These are phyloP conservation scores for Ustilago loliicola DNA, from an alignment of 1,284 basidiomycete species.

Conservation along the genomic window DNA sequence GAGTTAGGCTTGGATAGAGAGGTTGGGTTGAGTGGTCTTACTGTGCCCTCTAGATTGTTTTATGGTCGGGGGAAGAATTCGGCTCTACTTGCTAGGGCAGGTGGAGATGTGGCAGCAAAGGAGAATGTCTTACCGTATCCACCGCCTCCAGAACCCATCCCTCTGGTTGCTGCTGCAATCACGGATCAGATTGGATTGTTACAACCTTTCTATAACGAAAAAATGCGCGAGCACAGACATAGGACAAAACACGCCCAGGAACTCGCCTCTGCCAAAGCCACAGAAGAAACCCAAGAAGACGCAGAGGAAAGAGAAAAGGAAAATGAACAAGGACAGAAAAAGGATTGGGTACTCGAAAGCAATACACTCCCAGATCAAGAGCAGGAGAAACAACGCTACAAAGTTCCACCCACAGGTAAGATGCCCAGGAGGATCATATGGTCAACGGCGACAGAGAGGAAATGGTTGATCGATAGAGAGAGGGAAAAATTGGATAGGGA, in stretches of 20 bases:
- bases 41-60: slow-evolving; percentile 83
- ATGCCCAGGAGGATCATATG: slow-evolving; percentile 59
- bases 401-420: slow-evolving; percentile 67
- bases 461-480: slow-evolving; percentile 12
- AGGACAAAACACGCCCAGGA: slow-evolving; percentile 26
- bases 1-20: slow-evolving; percentile 91
- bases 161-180: slow-evolving; percentile 77
- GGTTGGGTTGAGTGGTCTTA: slow-evolving; percentile 82
- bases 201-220: slow-evolving; percentile 76
- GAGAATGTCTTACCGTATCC: slow-evolving; percentile 74
- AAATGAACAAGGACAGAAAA: slow-evolving; percentile 14
- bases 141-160: slow-evolving; percentile 83
- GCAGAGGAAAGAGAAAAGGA: slow-evolving; percentile 16
- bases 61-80: slow-evolving; percentile 74
- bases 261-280: not conserved
- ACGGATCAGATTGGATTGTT: slow-evolving; percentile 87
- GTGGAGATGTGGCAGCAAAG: slow-evolving; percentile 9
- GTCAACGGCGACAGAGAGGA: not conserved
- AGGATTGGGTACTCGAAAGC: slow-evolving; percentile 18
- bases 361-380: slow-evolving; percentile 61
- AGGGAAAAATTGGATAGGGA: slow-evolving; percentile 9
- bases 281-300: slow-evolving; percentile 3
- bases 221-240: slow-evolving; percentile 43
- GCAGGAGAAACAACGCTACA: slow-evolving; percentile 63
- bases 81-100: not conserved